Evolutionary conservation across 2,329 filamentous ascomycete genomes (phyloP).

Genomic region (Gnomoniopsis smithogilvyi): DNA sequence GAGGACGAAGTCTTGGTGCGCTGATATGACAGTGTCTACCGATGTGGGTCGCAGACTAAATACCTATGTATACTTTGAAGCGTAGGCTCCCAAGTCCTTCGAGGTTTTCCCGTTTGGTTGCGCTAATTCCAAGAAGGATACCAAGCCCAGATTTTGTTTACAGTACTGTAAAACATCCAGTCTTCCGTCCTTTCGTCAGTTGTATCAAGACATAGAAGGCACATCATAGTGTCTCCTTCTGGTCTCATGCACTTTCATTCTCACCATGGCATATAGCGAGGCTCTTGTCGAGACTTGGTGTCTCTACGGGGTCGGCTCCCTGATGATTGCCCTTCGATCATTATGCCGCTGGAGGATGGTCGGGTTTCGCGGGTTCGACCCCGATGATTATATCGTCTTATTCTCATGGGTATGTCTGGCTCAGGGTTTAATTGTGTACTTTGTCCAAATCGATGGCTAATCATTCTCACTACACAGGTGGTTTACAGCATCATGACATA

Average conservation of each 20-base stretch:
- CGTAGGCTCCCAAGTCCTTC: too few species aligned
- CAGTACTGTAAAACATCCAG: too few species aligned
- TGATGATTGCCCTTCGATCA: constrained; percentile 29
- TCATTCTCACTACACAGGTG: constrained; percentile 15
- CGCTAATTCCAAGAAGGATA: too few species aligned
- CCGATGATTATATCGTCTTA: constrained; percentile 32
- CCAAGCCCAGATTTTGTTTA: too few species aligned
- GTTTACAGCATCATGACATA: constrained; percentile 20
- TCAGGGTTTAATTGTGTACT: background rate
- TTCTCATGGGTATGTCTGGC: constrained; percentile 25
- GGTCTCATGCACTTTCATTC: background rate
- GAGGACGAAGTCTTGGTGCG: too few species aligned
- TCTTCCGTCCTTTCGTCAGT: too few species aligned
- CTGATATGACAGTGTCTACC: too few species aligned
- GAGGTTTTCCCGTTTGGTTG: too few species aligned
- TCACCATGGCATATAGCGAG: constrained; percentile 4
- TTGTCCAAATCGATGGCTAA: constrained; percentile 17
- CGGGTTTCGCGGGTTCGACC: constrained; percentile 28
- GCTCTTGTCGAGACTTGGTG: constrained; percentile 34
- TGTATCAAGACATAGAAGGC: too few species aligned
- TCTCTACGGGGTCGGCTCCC: constrained; percentile 30
- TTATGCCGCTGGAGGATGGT: constrained; percentile 32
- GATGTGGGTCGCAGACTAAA: too few species aligned
- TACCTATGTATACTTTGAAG: too few species aligned
- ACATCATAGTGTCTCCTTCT: too few species aligned